A percentile compares a stretch with the other conserved stretches of the same genome.
Conservation (phyloP, 495 filamentous ascomycete genomes). For the Cercophora scortea region DNA sequence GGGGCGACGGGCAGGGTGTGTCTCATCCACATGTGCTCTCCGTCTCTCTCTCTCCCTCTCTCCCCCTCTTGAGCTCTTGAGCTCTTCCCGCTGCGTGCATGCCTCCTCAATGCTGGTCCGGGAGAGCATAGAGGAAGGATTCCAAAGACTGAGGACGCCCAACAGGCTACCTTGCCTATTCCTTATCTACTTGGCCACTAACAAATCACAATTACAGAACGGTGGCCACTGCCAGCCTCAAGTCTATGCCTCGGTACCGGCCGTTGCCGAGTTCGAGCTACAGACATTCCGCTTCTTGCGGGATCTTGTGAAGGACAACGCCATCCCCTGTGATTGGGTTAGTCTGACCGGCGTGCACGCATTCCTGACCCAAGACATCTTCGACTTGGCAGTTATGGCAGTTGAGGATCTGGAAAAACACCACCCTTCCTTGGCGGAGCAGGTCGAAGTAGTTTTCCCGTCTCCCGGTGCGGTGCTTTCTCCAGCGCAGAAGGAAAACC, state of each 20-base stretch:
- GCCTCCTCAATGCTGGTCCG: background rate
- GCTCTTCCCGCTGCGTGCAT: background rate
- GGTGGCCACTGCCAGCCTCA: constrained; percentile 68
- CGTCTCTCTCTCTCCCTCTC: background rate
- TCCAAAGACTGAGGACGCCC: background rate
- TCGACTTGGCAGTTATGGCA: constrained; percentile 33
- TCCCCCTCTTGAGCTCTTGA: background rate
- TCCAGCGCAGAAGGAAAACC: constrained; percentile 10
- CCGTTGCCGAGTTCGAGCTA: constrained; percentile 58
- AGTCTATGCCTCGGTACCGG: constrained; percentile 40
- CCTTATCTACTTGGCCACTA: background rate
- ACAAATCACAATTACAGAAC: constrained; percentile 31
- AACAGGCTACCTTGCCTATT: background rate
- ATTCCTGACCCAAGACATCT: constrained; percentile 41
- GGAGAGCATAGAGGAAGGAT: background rate
- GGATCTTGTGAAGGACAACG: constrained; percentile 39
- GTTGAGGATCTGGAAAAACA: constrained; percentile 32
- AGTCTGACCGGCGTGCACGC: constrained; percentile 34
- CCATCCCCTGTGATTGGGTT: constrained; percentile 57
- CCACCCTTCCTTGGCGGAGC: constrained; percentile 44
- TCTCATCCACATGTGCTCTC: no score
- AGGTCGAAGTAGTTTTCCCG: constrained; percentile 21
- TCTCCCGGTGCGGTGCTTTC: constrained; percentile 6
- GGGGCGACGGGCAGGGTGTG: constrained; percentile 70
- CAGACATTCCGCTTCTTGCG: constrained; percentile 47